These are phyloP conservation scores for Ceraceosorus guamensis DNA, from an alignment of 1,284 basidiomycete species.

Conservation along the genomic window DNA sequence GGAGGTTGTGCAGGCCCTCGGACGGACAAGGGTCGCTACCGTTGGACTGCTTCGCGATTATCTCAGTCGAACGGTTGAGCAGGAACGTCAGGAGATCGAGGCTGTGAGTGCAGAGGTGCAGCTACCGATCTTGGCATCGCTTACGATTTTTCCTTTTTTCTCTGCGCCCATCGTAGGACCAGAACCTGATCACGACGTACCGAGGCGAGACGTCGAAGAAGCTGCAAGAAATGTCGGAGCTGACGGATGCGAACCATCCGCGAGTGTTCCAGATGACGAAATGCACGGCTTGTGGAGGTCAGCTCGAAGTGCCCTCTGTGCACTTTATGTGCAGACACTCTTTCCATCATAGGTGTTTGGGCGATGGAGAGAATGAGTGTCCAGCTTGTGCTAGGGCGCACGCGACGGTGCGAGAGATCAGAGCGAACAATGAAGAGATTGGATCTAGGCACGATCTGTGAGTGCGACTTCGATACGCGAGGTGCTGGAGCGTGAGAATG, in stretches of 20 bases:
- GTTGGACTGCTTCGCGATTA: slow-evolving; percentile 85
- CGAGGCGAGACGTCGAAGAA: slow-evolving; percentile 74
- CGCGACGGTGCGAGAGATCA: slow-evolving; percentile 78
- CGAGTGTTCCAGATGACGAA: slow-evolving; percentile 87
- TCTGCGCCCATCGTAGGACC: slow-evolving; percentile 57
- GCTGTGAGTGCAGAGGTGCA: slow-evolving; percentile 55
- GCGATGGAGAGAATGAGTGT: slow-evolving; percentile 60
- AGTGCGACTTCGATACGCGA: slow-evolving; percentile 3
- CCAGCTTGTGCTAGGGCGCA: slow-evolving; percentile 77
- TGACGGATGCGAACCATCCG: slow-evolving; percentile 65
- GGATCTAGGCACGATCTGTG: slow-evolving; percentile 80
- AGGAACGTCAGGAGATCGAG: slow-evolving; percentile 67
- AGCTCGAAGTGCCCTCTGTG: slow-evolving; percentile 81
- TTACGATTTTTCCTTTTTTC: background rate
- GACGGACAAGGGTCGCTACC: slow-evolving; percentile 75
- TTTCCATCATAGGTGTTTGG: slow-evolving; percentile 65
- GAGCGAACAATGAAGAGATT: slow-evolving; percentile 70
- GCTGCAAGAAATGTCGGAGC: slow-evolving; percentile 69
- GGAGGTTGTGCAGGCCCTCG: slow-evolving; percentile 77
- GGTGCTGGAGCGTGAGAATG: background rate
- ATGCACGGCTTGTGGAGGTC: slow-evolving; percentile 77
- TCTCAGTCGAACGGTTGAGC: slow-evolving; percentile 68
- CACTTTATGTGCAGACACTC: slow-evolving; percentile 99
- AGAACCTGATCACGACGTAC: slow-evolving; percentile 75
- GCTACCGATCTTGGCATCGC: slow-evolving; percentile 9